Percentiles rank a stretch among this genome's conserved stretches.
phyloP scores from a whole-genome alignment of 257 asterid species.

The Solanum ossicruentum region DNA sequence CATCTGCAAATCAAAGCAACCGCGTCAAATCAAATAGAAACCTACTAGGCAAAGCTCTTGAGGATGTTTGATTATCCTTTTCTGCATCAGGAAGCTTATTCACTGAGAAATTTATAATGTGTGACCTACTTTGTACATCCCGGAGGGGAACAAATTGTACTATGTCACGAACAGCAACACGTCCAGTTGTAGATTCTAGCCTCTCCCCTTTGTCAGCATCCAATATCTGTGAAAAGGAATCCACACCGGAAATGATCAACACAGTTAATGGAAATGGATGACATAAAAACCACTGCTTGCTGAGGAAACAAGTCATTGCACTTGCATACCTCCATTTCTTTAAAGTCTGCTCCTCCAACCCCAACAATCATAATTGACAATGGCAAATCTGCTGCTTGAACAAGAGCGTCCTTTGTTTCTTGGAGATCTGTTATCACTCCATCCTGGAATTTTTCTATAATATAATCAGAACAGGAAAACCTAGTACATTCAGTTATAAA shows the following conservation, averaged over 20 bases:
- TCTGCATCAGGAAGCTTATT: background rate
- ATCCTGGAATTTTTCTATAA: constrained; percentile 34
- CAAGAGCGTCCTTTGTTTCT: constrained; percentile 92
- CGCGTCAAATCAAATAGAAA: background rate
- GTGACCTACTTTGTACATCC: constrained; percentile 66
- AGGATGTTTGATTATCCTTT: background rate
- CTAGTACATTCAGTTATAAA: too few species aligned
- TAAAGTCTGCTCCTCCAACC: constrained; percentile 98
- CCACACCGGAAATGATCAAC: background rate
- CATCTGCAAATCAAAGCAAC: constrained; percentile 37
- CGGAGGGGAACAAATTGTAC: constrained; percentile 95
- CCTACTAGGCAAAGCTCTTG: background rate
- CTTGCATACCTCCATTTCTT: constrained; percentile 86
- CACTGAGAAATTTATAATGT: background rate
- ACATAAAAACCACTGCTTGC: background rate
- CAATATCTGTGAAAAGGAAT: constrained; percentile 34
- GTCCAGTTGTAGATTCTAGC: constrained; percentile 77
- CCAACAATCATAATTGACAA: constrained; percentile 90
- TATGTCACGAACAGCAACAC: constrained; percentile 90
- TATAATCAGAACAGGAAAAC: background rate
- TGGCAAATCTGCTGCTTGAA: constrained; percentile 92
- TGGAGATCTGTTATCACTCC: constrained; percentile 98
- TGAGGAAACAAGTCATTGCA: constrained; percentile 1
- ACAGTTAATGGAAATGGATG: background rate
- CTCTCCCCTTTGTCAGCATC: constrained; percentile 94